Conservation (phyloP, 768 basidiomycete genomes). For the Rhizopogon roseolus region DNA sequence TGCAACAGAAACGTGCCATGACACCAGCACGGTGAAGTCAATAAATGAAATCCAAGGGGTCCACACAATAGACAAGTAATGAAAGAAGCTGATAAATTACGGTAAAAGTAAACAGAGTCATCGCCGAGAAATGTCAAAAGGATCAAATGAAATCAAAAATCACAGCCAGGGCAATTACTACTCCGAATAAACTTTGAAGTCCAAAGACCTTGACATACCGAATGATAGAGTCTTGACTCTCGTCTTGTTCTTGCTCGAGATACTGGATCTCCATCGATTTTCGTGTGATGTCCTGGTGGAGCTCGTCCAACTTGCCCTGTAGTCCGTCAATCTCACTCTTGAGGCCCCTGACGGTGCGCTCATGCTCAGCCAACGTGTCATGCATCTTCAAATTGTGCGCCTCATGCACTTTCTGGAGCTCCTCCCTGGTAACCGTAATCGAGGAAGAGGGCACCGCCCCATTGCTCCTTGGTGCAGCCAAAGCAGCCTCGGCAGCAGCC, state of each 20-base stretch:
- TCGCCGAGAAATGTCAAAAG: slow-evolving; percentile 4
- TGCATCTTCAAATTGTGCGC: slow-evolving; percentile 80
- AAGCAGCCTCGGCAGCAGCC: slow-evolving; percentile 33
- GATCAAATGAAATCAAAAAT: slow-evolving; percentile 46
- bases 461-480: slow-evolving; percentile 52
- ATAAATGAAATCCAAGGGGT: slow-evolving; percentile 30
- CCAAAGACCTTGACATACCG: slow-evolving; percentile 69
- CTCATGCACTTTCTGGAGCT: slow-evolving; percentile 72
- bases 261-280: slow-evolving; percentile 82
- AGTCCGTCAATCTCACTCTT: slow-evolving; percentile 55
- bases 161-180: slow-evolving; percentile 47
- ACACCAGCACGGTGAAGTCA: slow-evolving; percentile 24
- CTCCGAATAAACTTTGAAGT: slow-evolving; percentile 51
- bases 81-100: slow-evolving; percentile 12
- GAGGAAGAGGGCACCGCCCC: slow-evolving; percentile 36
- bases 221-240: slow-evolving; percentile 67
- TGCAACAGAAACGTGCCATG: slow-evolving; percentile 30
- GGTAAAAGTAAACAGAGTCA: slow-evolving; percentile 8
- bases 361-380: slow-evolving; percentile 67
- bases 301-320: slow-evolving; percentile 43
- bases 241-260: slow-evolving; percentile 76
- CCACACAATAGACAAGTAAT: slow-evolving; percentile 10
- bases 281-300: slow-evolving; percentile 56
- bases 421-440: slow-evolving; percentile 62
- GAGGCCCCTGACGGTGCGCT: slow-evolving; percentile 48